phyloP scores from a whole-genome alignment of 1,284 basidiomycete genomes.

The Mycena sp. region DNA sequence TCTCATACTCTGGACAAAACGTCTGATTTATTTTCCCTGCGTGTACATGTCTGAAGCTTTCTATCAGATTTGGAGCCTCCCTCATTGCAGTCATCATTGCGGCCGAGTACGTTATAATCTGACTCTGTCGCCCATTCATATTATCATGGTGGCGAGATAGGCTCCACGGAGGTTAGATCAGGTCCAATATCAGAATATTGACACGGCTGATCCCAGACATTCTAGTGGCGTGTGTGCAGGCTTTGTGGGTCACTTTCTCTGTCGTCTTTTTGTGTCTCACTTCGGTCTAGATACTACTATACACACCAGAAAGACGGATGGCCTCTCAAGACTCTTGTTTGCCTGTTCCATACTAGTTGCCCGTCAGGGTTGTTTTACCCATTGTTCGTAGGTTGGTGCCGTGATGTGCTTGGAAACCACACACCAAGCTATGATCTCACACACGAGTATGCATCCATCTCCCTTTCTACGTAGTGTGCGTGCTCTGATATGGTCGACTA shows the following conservation, averaged over 20 bases:
- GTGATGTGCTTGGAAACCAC: constrained; percentile 61
- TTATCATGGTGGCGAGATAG: constrained; percentile 37
- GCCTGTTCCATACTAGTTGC: constrained; percentile 28
- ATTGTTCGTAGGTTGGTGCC: constrained; percentile 49
- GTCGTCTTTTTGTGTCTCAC: not conserved
- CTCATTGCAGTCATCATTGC: constrained; percentile 60
- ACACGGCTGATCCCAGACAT: constrained; percentile 1
- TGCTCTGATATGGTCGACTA: constrained; percentile 32
- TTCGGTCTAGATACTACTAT: constrained; percentile 48
- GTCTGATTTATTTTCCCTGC: constrained; percentile 2
- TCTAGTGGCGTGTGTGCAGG: constrained; percentile 63
- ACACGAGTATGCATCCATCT: constrained; percentile 50
- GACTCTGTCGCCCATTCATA: not conserved
- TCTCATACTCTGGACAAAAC: constrained; percentile 24
- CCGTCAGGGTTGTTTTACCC: not conserved
- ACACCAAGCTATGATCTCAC: constrained; percentile 65
- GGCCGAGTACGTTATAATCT: constrained; percentile 47
- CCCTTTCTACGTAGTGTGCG: not conserved
- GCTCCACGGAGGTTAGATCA: constrained; percentile 58
- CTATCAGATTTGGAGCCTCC: constrained; percentile 55
- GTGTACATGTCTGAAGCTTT: constrained; percentile 4
- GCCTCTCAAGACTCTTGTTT: constrained; percentile 54
- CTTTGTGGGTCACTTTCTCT: constrained; percentile 48
- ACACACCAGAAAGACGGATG: constrained; percentile 58
- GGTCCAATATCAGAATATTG: not conserved